These are phyloP conservation scores for Funneliformis caledonium DNA, from an alignment of 371 early-diverging fungal species.

Conservation along the genomic window DNA sequence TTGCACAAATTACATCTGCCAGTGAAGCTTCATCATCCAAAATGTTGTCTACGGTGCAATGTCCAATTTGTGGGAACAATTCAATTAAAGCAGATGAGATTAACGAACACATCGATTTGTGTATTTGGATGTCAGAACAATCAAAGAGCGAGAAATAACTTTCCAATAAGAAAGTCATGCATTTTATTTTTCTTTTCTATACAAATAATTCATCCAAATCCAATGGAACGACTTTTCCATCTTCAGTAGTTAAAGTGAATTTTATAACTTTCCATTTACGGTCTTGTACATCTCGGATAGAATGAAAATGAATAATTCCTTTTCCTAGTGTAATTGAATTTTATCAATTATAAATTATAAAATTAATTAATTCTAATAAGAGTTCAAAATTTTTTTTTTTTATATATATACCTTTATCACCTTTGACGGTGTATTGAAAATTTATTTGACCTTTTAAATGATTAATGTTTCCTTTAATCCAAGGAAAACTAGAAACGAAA, in stretches of 20 bases:
- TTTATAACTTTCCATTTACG: conserved; percentile 37
- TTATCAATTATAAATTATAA: background rate
- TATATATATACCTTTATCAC: conserved; percentile 53
- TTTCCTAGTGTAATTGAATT: conserved; percentile 18
- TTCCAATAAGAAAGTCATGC: background rate
- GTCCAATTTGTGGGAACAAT: conserved; percentile 44
- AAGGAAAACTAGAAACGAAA: conserved; percentile 66
- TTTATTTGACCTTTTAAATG: conserved; percentile 71
- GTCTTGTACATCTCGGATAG: conserved; percentile 9
- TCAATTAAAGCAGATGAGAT: conserved; percentile 43
- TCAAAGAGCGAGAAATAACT: background rate
- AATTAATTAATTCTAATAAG: background rate
- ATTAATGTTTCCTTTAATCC: conserved; percentile 71
- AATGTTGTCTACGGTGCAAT: conserved; percentile 40
- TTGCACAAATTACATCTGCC: background rate
- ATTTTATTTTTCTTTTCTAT: background rate
- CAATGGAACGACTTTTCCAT: conserved; percentile 28
- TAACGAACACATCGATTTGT: conserved; percentile 51
- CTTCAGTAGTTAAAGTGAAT: conserved; percentile 38
- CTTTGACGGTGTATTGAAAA: conserved; percentile 62
- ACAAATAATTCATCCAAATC: background rate
- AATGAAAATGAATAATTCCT: conserved; percentile 35
- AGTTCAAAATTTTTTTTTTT: too few species aligned
- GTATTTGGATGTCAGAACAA: conserved; percentile 42
- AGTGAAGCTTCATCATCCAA: background rate